Percentiles rank a stretch among this genome's conserved stretches.
phyloP scores from a whole-genome alignment of 257 asterid genomes.

The Nemophila menziesii region DNA sequence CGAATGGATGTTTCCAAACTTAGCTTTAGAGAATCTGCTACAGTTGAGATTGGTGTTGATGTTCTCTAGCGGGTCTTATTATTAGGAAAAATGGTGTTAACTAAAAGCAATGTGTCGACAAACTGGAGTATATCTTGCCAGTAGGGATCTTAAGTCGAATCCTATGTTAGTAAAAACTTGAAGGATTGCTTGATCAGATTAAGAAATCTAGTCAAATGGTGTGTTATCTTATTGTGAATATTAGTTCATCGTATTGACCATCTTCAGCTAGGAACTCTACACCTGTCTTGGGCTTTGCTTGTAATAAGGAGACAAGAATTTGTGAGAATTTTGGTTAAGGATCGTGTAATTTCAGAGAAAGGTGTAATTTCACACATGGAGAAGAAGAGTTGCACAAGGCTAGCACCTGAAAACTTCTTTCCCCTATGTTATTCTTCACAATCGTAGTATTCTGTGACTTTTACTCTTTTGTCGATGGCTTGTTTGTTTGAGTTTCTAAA shows the following conservation, averaged over 20 bases:
- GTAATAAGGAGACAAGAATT: slow-evolving; percentile 52
- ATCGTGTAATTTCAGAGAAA: slow-evolving; percentile 56
- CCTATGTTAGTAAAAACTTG: slow-evolving; percentile 56
- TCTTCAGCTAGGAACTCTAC: slow-evolving; percentile 23
- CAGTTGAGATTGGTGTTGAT: slow-evolving; percentile 74
- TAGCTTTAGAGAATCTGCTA: slow-evolving; percentile 59
- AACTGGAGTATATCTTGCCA: slow-evolving; percentile 58
- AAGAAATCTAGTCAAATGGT: slow-evolving; percentile 78
- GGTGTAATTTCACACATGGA: slow-evolving; percentile 82
- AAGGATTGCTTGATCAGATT: slow-evolving; percentile 70
- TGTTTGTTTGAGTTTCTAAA: no score
- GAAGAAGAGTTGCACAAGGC: slow-evolving; percentile 53
- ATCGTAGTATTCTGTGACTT: no score
- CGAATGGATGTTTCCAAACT: no score
- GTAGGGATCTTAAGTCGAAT: slow-evolving; percentile 57
- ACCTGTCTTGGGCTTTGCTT: slow-evolving; percentile 19
- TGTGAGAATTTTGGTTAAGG: slow-evolving; percentile 65
- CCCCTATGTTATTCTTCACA: no score
- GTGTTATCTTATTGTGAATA: slow-evolving; percentile 43
- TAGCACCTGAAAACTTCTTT: slow-evolving; percentile 16
- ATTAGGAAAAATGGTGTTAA: slow-evolving; percentile 69
- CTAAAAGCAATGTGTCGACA: slow-evolving; percentile 63
- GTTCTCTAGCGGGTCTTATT: slow-evolving; percentile 62
- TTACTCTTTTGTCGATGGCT: no score
- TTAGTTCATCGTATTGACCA: slow-evolving; percentile 29